A percentile compares a stretch with the other conserved stretches of the same genome.
Evolutionary conservation across 2,329 filamentous ascomycete genomes (phyloP).

Genomic region (Phyllosticta citriasiana): DNA sequence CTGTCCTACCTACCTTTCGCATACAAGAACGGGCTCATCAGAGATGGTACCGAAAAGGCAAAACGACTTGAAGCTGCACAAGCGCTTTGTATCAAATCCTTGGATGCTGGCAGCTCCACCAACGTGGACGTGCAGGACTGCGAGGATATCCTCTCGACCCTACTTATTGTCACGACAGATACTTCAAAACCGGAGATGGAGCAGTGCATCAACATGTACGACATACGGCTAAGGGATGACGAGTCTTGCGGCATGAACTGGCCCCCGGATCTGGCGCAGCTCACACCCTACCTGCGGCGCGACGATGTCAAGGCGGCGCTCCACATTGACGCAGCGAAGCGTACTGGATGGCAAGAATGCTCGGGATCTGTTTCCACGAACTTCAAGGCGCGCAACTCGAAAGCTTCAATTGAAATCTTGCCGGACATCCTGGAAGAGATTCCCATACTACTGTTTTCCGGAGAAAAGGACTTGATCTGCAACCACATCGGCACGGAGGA

Average conservation of each 20-base stretch:
- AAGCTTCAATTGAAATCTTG: constrained; percentile 62
- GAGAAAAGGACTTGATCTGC: constrained; percentile 89
- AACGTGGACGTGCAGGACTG: constrained; percentile 61
- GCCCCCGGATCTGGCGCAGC: constrained; percentile 71
- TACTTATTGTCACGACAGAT: constrained; percentile 57
- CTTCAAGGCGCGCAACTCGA: constrained; percentile 62
- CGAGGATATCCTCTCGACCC: constrained; percentile 63
- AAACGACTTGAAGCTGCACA: constrained; percentile 59
- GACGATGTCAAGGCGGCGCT: constrained; percentile 70
- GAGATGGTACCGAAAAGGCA: constrained; percentile 54
- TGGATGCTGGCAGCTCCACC: constrained; percentile 49
- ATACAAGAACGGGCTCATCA: constrained; percentile 64
- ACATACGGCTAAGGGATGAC: constrained; percentile 72
- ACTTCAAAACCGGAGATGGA: constrained; percentile 41
- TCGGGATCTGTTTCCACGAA: constrained; percentile 63
- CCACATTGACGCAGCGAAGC: constrained; percentile 72
- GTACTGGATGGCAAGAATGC: constrained; percentile 86
- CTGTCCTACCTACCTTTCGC: constrained; percentile 74
- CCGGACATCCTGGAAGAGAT: constrained; percentile 70
- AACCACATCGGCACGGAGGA: constrained; percentile 93
- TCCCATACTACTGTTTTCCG: constrained; percentile 79
- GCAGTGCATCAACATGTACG: constrained; percentile 91
- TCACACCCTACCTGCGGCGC: constrained; percentile 77
- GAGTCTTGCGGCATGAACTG: constrained; percentile 95
- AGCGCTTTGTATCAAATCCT: constrained; percentile 52